These are phyloP conservation scores for Nigrograna mackinnonii DNA, from an alignment of 2,329 filamentous ascomycete genomes.

Conservation along the genomic window DNA sequence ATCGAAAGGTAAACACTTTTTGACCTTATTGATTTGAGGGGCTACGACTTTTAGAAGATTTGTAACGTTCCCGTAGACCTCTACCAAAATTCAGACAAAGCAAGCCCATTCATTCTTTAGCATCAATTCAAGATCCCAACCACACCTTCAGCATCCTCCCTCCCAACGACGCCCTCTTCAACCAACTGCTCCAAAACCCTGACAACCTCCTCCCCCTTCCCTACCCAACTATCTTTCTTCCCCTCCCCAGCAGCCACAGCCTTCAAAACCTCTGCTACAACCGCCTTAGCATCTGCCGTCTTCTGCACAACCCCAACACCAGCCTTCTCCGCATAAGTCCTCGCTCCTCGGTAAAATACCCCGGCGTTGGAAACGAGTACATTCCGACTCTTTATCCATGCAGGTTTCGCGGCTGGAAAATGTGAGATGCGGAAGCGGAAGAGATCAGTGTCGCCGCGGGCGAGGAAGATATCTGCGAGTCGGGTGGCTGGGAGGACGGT, in stretches of 20 bases:
- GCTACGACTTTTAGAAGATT: too few species aligned
- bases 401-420: slow-evolving; percentile 21
- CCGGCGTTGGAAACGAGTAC: slow-evolving; percentile 43
- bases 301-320: slow-evolving; percentile 41
- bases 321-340: slow-evolving; percentile 34
- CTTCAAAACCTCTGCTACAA: slow-evolving; percentile 51
- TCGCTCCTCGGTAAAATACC: slow-evolving; percentile 39
- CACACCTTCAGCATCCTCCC: slow-evolving; percentile 25
- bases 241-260: slow-evolving; percentile 37
- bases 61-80: too few species aligned
- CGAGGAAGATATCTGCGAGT: slow-evolving; percentile 34
- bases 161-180: slow-evolving; percentile 54
- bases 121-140: not conserved
- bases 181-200: slow-evolving; percentile 55
- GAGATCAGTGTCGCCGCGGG: slow-evolving; percentile 35
- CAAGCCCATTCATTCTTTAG: too few species aligned
- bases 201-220: slow-evolving; percentile 44
- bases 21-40: too few species aligned
- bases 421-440: slow-evolving; percentile 36
- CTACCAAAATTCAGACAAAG: too few species aligned
- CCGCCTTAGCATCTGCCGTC: slow-evolving; percentile 53
- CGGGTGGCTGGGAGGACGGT: slow-evolving; percentile 23
- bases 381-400: slow-evolving; percentile 33
- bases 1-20: too few species aligned
- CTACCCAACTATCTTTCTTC: slow-evolving; percentile 43